Base-by-base conservation (phyloP, 106 monocot species). In the Apostasia shenzhenica region DNA sequence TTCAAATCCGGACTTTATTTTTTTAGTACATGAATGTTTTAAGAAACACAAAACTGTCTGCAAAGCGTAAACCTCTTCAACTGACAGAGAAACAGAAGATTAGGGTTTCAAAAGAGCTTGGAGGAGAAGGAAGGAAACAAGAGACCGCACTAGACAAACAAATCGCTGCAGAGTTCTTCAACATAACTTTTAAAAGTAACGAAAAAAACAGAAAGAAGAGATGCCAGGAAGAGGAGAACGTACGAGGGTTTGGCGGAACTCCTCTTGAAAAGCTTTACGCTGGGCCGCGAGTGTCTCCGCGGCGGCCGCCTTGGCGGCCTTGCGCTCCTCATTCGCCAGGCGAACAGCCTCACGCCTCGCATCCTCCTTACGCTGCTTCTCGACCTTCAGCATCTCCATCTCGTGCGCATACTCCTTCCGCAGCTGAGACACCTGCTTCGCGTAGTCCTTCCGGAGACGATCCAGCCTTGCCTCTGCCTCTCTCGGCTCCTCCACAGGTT, bases 241-340 rank as follows among this genome's bases (percentile, higher is more conserved):
- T 68, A 95, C 95, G 7, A 95, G 82, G 45, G 82, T 82, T 69
- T 86, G 82, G 41, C 84, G 83, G 59, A 95, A 84, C 54, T 95
- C 89, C 70, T 92, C 72, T 78, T 89, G 69, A 72, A 89, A 72
- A 48, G 76, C 84, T 62, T 63, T 75, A 41, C 86, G 85, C 74
- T 92, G 80, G 3, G 77, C 84, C 5, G 91, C 91, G 13, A 78
- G 79, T 41, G 74, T 82, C 82, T 89, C 46, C 10, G 84, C 91
- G n/a, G 80, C 89, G 10, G 80, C 80, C 37, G 86, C 84, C 79
- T 95, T 97, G 52, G 89, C 84, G 39, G 80, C 86, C 79, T 87
- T 89, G 53, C 86, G 67, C 77, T 89, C 72, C 70, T 89, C 86
- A 46, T 82, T 91, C 54, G 82, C 88, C 46, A 79, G 58, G 12